These are phyloP conservation scores for Fusarium paranaense DNA, from an alignment of 2,329 filamentous ascomycete species.

Conservation along the genomic window DNA sequence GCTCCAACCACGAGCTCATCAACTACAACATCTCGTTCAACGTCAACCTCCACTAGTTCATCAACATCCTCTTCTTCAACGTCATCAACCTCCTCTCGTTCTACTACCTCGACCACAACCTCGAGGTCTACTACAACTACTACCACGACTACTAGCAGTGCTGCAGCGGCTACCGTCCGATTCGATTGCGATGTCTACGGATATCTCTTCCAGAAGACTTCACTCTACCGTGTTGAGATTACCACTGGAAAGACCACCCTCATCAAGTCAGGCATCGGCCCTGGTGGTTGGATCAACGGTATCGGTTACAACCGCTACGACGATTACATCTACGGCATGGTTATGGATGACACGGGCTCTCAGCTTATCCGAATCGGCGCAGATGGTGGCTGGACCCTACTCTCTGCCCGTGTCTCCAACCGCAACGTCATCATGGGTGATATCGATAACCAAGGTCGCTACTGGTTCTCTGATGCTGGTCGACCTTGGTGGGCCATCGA, in stretches of 20 bases:
- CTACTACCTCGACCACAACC: not conserved
- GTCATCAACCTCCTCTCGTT: not conserved
- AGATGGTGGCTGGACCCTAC: conserved; percentile 33
- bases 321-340: conserved; percentile 38
- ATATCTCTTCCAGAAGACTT: conserved; percentile 33
- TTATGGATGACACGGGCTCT: conserved; percentile 13
- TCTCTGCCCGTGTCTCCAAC: conserved; percentile 28
- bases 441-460: conserved; percentile 37
- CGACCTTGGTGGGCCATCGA: conserved; percentile 40
- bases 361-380: conserved; percentile 39
- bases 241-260: conserved; percentile 28
- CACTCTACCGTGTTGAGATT: conserved; percentile 33
- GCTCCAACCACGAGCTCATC: not conserved
- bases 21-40: not conserved
- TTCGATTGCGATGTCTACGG: conserved; percentile 35
- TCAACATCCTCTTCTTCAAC: not conserved
- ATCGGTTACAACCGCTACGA: conserved; percentile 38
- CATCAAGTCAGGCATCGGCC: conserved; percentile 26
- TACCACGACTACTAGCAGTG: not conserved
- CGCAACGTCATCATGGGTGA: conserved; percentile 37
- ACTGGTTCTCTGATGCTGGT: conserved; percentile 40
- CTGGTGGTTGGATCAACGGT: conserved; percentile 37
- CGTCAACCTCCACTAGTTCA: not conserved
- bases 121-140: conserved; percentile 1
- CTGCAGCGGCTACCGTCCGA: conserved; percentile 4